Percentiles rank a stretch among this genome's conserved stretches.
phyloP scores from a whole-genome alignment of 306 rosid genomes.

The Cucurbita moschata region DNA sequence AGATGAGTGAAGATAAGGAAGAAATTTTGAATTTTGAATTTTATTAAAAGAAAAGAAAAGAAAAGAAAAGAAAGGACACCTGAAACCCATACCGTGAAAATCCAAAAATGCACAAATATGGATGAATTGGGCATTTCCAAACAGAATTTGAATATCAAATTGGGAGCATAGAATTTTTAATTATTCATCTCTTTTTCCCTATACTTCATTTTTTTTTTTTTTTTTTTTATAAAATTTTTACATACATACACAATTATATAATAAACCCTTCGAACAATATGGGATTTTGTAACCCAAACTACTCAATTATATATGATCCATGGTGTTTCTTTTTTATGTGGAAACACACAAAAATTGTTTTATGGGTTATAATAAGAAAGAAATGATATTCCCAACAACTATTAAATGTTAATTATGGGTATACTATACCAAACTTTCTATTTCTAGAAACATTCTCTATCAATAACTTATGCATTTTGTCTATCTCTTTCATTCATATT shows the following conservation, averaged over 20 bases:
- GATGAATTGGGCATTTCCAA: slow-evolving; percentile 30
- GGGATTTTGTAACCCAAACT: too few relatives aligned
- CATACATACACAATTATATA: too few relatives aligned
- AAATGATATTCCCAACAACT: too few relatives aligned
- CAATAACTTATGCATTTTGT: background rate
- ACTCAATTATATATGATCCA: background rate
- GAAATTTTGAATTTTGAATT: too few relatives aligned
- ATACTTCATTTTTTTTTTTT: too few relatives aligned
- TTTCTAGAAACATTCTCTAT: background rate
- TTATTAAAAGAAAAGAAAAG: background rate
- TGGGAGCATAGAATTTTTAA: slow-evolving; percentile 56
- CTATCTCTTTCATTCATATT: too few relatives aligned
- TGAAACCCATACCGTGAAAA: slow-evolving; percentile 5
- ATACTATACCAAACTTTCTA: background rate
- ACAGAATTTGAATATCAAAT: slow-evolving; percentile 51
- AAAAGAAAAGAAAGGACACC: background rate
- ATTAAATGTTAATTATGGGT: background rate
- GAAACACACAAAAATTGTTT: background rate
- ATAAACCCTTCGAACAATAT: too few relatives aligned
- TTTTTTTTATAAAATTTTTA: too few relatives aligned
- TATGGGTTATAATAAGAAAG: background rate
- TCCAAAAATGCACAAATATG: slow-evolving; percentile 19
- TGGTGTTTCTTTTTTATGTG: background rate
- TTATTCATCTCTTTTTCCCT: slow-evolving; percentile 3
- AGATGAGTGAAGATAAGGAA: background rate